Base-by-base conservation (phyloP, 1,139 yeast species). In the Candida anutae region DNA sequence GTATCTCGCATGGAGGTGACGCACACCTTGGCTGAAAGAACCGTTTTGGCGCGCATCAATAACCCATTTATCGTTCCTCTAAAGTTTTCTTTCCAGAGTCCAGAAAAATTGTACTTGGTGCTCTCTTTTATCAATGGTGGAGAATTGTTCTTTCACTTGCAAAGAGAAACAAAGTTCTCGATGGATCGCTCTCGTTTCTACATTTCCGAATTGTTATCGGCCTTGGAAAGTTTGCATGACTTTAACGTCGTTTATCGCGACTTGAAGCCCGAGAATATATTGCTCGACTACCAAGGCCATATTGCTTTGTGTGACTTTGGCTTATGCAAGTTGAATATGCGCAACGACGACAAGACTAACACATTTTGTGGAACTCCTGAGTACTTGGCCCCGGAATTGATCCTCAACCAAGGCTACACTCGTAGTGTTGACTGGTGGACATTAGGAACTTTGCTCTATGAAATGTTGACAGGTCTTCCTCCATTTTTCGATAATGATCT, bases 371-470 rank as follows among this genome's bases (percentile, higher is more conserved):
- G 97, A 26, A 88, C 97, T 0, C 96, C 96, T 0, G 96, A 88
- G 37, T 90, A 90, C 55, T 65, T 90, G 41, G 97, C 97, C 1
- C 98, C 98, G 0, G 98, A 90, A 53, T 71, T 90, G 33, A 62
- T 90, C 33, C 64, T 88, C 38, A 94, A 90, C 38, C 87, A 84
- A 51, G 97, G 97, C 2, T 90, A 90, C 55, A 87, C 97, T 5
- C 75, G 94, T 53, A 79, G 83, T 45, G 97, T 90, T 22, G 98
- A 90, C 57, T 90, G 95, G 78, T 90, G 98, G 98, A 90, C 97
- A 1, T 65, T 90, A 39, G 98, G 98, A 21, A 90, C 90, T 21
- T 66, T 90, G 28, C 65, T 90, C 25, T 90, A 83, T 52, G 98
- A 90, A 54, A 90, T 90, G 98, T 70, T 93, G 38, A 87, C 96